Evolutionary conservation across 495 filamentous ascomycete genomes (phyloP).

Genomic region (Penicillium salamii): DNA sequence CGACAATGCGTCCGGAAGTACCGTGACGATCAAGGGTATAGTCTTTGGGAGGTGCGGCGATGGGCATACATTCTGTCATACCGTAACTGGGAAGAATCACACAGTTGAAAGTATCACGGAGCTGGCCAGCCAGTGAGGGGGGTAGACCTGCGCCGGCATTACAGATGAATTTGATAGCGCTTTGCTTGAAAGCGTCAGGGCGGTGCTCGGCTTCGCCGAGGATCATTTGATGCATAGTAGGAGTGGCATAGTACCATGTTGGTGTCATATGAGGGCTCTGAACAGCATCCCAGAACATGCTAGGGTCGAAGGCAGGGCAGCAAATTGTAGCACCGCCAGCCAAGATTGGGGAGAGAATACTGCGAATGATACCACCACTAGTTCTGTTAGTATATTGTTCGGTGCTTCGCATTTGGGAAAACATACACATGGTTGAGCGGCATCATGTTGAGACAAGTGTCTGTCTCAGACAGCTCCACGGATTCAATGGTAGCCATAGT

Average conservation of each 20-base stretch:
- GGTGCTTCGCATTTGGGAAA: too few species aligned
- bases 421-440: slow-evolving; percentile 44
- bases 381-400: slow-evolving; percentile 10
- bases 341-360: slow-evolving; percentile 38
- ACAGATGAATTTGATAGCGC: slow-evolving; percentile 39
- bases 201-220: slow-evolving; percentile 30
- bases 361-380: slow-evolving; percentile 37
- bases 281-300: slow-evolving; percentile 47
- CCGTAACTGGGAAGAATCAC: slow-evolving; percentile 45
- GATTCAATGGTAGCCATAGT: slow-evolving; percentile 40
- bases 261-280: slow-evolving; percentile 30
- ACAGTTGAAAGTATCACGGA: slow-evolving; percentile 37
- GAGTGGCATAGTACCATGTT: slow-evolving; percentile 50
- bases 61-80: slow-evolving; percentile 52
- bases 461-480: slow-evolving; percentile 30
- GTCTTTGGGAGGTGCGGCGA: slow-evolving; percentile 33
- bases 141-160: slow-evolving; percentile 45
- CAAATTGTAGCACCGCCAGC: slow-evolving; percentile 42
- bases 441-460: slow-evolving; percentile 48
- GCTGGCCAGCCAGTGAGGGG: slow-evolving; percentile 33
- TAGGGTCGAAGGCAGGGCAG: slow-evolving; percentile 45
- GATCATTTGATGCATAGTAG: slow-evolving; percentile 46
- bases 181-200: slow-evolving; percentile 29
- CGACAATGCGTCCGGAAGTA: slow-evolving; percentile 41
- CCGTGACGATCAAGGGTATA: slow-evolving; percentile 41